Evolutionary conservation across 495 filamentous ascomycete genomes (phyloP), one percentile per base, ranked within the genome.

Genomic region (Aspergillus homomorphus): DNA sequence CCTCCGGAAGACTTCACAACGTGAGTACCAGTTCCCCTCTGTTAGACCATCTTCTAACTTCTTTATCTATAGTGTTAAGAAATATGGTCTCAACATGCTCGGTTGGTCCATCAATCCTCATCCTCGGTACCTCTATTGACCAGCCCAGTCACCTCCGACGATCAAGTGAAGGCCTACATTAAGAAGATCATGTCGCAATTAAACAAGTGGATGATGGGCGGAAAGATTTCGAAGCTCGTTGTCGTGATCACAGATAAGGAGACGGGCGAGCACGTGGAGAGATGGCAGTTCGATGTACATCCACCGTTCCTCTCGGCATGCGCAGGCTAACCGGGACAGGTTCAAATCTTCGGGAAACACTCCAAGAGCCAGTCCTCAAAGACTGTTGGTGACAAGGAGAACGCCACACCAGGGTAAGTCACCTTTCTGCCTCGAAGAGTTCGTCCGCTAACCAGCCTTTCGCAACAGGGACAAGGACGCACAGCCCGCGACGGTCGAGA

Each of bases 31-130:
- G 18, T 20, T 44, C 43, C 6, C n/a, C 22, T 14, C 12, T 57
- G 21, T 44, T n/a, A 20, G 20, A 3, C 43, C 10, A 22, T 51
- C 45, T 10, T 50, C 52, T 21, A 63, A 48, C 63, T 18, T 10
- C 26, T 23, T 28, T 28, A 5, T n/a, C 33, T 30, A 57, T 53
- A 89, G 87, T 21, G 91, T 98, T 65, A 98, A 98, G 75, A 98
- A 98, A 80, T 98, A 98, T 86, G 95, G 95, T 65, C 86, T 98
- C 63, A 98, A 96, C 67, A 98, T 98, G 91, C 89, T 97, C 42
- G 84, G 85, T 88, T 74, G 57, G 79, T 72, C 15, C 53, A 3
- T 42, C 24, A 45, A 15, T 16, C 33, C 24, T 41, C 30, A 19
- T 30, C 45, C 14, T 19, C 20, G 18, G 3, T 3, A 14, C 18